These are phyloP conservation scores for Fusarium begoniae DNA, from an alignment of 2,329 filamentous ascomycete species.

Conservation along the genomic window DNA sequence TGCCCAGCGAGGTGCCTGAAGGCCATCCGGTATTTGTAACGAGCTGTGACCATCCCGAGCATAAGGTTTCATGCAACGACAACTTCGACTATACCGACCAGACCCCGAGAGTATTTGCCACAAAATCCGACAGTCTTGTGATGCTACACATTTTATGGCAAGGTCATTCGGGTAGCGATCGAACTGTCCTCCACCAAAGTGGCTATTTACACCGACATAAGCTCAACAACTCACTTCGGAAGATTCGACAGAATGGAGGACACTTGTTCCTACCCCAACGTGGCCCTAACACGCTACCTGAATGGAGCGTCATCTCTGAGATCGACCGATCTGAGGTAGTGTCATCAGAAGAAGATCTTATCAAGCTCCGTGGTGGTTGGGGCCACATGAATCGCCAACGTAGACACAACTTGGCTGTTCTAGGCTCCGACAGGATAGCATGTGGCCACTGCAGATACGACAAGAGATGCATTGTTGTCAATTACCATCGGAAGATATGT, in stretches of 20 bases:
- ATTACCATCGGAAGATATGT: not conserved
- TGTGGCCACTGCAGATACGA: not conserved
- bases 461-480: not conserved
- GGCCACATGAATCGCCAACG: not conserved
- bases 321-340: not conserved
- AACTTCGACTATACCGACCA: not conserved
- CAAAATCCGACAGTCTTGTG: not conserved
- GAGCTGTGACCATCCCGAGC: not conserved
- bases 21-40: not conserved
- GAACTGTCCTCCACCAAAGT: not conserved
- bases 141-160: not conserved
- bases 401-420: not conserved
- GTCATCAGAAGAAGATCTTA: not conserved
- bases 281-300: not conserved
- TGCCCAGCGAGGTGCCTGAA: not conserved
- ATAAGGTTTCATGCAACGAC: not conserved
- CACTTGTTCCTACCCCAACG: accelerated
- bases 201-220: not conserved
- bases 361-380: not conserved
- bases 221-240: not conserved
- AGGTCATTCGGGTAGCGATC: not conserved
- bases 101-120: not conserved
- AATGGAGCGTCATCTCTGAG: not conserved
- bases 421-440: not conserved
- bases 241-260: not conserved